Evolutionary conservation across 345 rosid species (phyloP).

Genomic region (Clausena lansium): DNA sequence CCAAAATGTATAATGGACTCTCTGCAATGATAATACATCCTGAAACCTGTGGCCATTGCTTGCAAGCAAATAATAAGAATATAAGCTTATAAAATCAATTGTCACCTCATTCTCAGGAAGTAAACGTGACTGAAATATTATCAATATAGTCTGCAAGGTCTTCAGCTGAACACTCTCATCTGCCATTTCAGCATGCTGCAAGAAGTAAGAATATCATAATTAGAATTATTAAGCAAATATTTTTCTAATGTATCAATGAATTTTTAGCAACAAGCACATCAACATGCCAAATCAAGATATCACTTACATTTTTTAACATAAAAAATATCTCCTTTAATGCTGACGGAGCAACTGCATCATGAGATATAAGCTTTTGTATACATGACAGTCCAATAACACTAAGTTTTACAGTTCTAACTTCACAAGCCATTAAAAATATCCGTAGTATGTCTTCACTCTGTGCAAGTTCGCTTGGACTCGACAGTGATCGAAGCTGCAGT

Average conservation of each 20-base stretch:
- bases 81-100: conserved; percentile 16
- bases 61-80: neutral
- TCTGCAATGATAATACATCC: conserved; percentile 7
- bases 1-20: conserved; percentile 7
- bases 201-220: neutral
- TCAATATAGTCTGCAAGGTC: conserved; percentile 91
- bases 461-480: conserved; percentile 83
- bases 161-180: conserved; percentile 93
- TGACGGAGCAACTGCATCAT: conserved; percentile 89
- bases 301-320: conserved; percentile 80
- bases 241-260: neutral
- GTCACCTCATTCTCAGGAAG: conserved; percentile 88
- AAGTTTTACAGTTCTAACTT: conserved; percentile 77
- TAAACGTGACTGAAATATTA: conserved; percentile 86
- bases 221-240: neutral
- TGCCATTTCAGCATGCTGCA: conserved; percentile 94
- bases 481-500: conserved; percentile 76
- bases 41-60: conserved; percentile 5
- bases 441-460: conserved; percentile 80
- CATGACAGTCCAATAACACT: conserved; percentile 95
- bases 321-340: conserved; percentile 77
- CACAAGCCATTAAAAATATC: conserved; percentile 91
- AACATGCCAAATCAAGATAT: neutral
- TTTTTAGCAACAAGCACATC: neutral
- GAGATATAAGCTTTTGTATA: conserved; percentile 94